Conservation (phyloP, 306 rosid genomes). For the Vigna trinervia region DNA sequence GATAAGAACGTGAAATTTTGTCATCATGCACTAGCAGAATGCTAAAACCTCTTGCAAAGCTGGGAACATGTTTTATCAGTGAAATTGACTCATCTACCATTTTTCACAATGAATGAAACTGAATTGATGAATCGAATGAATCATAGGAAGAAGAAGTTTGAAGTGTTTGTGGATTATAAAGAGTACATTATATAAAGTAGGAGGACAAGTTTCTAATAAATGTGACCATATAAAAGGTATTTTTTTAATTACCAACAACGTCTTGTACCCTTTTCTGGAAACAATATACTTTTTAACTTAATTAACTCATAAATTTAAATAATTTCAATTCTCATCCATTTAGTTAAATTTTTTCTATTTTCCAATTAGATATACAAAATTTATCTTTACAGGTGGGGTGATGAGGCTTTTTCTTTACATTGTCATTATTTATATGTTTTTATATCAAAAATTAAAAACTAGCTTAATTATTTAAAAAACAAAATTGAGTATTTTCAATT, state of each 20-base stretch:
- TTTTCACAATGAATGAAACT: not conserved
- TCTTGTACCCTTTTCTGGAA: not conserved
- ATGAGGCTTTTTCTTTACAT: too few species aligned
- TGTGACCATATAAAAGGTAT: not conserved
- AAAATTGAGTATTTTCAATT: too few species aligned
- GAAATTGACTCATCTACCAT: conserved; percentile 27
- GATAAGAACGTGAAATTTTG: conserved; percentile 35
- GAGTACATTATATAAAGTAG: not conserved
- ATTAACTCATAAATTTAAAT: too few species aligned
- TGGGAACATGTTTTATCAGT: conserved; percentile 39
- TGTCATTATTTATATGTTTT: too few species aligned
- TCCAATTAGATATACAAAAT: too few species aligned
- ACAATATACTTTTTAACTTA: not conserved
- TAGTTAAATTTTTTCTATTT: too few species aligned
- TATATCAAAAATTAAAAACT: too few species aligned
- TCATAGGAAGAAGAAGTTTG: conserved; percentile 9
- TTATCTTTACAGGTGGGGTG: too few species aligned
- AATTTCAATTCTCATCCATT: too few species aligned
- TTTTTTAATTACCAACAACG: not conserved
- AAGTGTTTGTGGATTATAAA: not conserved
- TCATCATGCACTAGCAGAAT: conserved; percentile 58
- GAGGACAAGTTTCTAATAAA: not conserved
- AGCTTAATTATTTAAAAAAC: too few species aligned
- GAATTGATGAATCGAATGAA: conserved; percentile 4
- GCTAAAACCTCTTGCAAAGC: conserved; percentile 50